phyloP scores from a whole-genome alignment of 768 basidiomycete genomes.

The Boletus speciosus region DNA sequence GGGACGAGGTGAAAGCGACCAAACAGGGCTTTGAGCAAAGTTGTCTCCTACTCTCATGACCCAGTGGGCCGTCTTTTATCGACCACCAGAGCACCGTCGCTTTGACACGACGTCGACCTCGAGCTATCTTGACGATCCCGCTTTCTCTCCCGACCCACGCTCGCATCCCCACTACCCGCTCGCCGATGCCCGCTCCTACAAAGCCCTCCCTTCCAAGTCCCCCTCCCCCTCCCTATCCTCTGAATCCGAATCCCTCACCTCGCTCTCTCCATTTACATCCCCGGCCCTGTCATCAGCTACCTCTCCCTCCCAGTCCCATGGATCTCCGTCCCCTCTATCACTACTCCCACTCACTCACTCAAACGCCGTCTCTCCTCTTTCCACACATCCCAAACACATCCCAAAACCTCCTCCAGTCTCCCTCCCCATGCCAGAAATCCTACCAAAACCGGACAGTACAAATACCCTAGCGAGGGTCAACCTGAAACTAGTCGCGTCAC shows the following conservation, averaged over 20 bases:
- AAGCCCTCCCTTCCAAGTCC: slow-evolving; percentile 20
- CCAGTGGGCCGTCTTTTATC: neutral
- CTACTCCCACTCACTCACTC: neutral
- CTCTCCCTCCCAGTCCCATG: neutral
- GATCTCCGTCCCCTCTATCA: slow-evolving; percentile 1
- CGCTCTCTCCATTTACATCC: neutral
- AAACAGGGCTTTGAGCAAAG: neutral
- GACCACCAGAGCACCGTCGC: neutral
- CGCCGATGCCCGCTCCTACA: slow-evolving; percentile 15
- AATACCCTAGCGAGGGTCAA: neutral
- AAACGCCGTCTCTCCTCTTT: neutral
- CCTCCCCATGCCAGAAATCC: neutral
- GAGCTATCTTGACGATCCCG: slow-evolving; percentile 47
- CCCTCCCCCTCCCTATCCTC: neutral
- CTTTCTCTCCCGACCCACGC: slow-evolving; percentile 56
- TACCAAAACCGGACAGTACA: neutral
- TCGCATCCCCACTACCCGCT: slow-evolving; percentile 41
- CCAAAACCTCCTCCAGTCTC: neutral
- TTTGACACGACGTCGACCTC: neutral
- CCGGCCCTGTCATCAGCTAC: slow-evolving; percentile 13
- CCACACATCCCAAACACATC: neutral
- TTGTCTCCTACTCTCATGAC: neutral
- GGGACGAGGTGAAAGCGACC: neutral
- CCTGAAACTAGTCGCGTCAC: neutral
- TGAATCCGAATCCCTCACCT: neutral